Base-by-base conservation (phyloP, 805 yeast genomes). In the Ogataea wickerhamii region DNA sequence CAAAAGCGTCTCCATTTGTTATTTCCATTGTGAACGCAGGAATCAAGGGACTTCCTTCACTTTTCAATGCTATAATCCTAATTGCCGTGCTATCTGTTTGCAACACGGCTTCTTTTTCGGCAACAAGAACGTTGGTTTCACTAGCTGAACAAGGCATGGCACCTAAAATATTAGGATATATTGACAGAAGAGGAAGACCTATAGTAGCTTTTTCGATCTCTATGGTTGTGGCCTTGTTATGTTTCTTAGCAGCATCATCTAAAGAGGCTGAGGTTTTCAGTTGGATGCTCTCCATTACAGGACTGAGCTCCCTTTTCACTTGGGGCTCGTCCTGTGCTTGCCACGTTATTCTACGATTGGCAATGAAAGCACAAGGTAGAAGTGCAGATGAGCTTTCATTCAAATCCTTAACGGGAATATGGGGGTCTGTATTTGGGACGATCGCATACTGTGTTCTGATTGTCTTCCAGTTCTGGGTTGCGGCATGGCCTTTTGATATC, bases 101-200 rank as follows among this genome's bases (percentile, higher is more conserved):
- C 43, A 82, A 82, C 64, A 75, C 87, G 19, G 76, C 87, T 1
- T 74, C 80, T 31, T 82, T 73, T 57, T 84, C 80, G n/a, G 73
- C 81, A 43, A 79, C 87, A 34, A 73, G 89, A 68, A 73, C 87
- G 12, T 56, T 82, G 36, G 79, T 76, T 39, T 74, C 85, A 13
- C 61, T 82, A 49, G 82, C 87, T 6, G 77, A 76, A 38, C 84
- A 80, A 58, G 85, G 85, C 7, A 71, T 74, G 49, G 82, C 79
- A 31, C 88, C 88, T 47, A 59, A 61, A 38, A 50, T 71, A 23
- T 71, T 81, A 40, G 78, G 78, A 23, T 81, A 81, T 61, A 76
- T 85, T 41, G 94, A 86, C 58, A 71, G 81, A 46, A 64, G 64
- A 37, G 95, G 95, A 36, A 72, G 95, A 52, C 95, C 95, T 5